These are phyloP conservation scores for Coniosporium apollinis DNA, from an alignment of 495 filamentous ascomycete species.

Conservation along the genomic window DNA sequence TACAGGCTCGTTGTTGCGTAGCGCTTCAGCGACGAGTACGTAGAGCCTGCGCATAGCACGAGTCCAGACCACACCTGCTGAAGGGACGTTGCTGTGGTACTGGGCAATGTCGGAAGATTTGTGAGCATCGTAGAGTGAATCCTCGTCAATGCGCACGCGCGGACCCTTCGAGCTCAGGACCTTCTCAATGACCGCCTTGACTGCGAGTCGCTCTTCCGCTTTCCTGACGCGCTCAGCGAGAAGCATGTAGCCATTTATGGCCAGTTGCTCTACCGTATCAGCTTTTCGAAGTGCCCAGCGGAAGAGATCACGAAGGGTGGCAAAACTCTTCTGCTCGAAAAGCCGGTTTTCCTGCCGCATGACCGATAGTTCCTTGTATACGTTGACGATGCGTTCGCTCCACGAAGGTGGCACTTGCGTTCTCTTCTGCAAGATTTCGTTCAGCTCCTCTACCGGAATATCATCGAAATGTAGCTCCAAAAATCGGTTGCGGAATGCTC, in stretches of 20 bases:
- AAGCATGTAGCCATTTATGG: conserved; percentile 87
- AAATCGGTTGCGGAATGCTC: conserved; percentile 93
- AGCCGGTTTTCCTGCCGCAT: conserved; percentile 75
- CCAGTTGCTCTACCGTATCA: conserved; percentile 74
- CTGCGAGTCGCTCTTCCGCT: conserved; percentile 61
- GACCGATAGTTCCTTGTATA: conserved; percentile 79
- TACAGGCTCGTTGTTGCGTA: conserved; percentile 85
- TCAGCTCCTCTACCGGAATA: conserved; percentile 90
- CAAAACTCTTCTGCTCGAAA: conserved; percentile 97
- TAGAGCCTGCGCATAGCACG: conserved; percentile 82
- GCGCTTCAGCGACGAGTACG: conserved; percentile 64
- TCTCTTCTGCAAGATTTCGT: conserved; percentile 74
- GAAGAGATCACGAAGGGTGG: conserved; percentile 90
- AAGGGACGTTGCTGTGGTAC: conserved; percentile 29
- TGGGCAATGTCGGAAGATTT: conserved; percentile 36
- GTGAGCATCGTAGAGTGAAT: conserved; percentile 46
- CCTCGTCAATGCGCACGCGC: conserved; percentile 56
- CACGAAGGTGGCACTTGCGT: conserved; percentile 83
- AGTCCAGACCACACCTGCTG: conserved; percentile 72
- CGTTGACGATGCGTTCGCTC: conserved; percentile 75
- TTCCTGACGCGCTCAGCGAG: conserved; percentile 90
- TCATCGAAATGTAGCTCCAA: conserved; percentile 96
- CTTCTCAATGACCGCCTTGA: conserved; percentile 80
- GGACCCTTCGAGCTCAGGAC: conserved; percentile 45
- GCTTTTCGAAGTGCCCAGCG: conserved; percentile 84